These are phyloP conservation scores for Prunus armeniaca DNA, from an alignment of 306 rosid species.

Conservation along the genomic window DNA sequence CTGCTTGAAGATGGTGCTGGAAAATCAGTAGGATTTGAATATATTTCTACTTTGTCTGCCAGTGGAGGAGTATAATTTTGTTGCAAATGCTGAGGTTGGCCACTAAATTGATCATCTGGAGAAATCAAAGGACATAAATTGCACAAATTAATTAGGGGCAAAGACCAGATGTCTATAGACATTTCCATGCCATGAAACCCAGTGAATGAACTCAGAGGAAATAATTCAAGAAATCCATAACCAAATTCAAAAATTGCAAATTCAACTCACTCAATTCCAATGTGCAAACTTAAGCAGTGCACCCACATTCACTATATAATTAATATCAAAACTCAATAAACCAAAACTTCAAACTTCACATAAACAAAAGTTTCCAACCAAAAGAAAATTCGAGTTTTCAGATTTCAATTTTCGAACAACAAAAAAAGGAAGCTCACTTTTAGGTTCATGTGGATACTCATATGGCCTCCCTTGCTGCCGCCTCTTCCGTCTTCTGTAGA, in stretches of 20 bases:
- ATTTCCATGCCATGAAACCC: not conserved
- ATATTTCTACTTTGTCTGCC: conserved; percentile 12
- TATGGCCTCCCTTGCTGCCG: conserved; percentile 10
- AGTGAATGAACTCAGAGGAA: too few relatives aligned
- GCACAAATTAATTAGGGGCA: not conserved
- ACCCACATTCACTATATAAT: too few relatives aligned
- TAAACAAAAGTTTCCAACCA: not conserved
- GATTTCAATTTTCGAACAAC: not conserved
- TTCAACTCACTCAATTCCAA: too few relatives aligned
- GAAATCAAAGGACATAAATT: conserved; percentile 12
- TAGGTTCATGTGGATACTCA: conserved; percentile 15
- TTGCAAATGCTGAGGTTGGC: conserved; percentile 29
- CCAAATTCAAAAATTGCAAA: too few relatives aligned
- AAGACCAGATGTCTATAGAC: not conserved
- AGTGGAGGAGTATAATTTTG: conserved; percentile 18
- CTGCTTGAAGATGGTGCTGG: conserved; percentile 16
- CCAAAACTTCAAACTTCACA: not conserved
- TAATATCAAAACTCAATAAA: not conserved
- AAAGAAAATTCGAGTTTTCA: not conserved
- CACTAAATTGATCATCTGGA: conserved; percentile 40
- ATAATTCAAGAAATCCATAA: too few relatives aligned
- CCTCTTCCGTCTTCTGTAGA: conserved; percentile 23
- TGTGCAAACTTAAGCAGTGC: too few relatives aligned
- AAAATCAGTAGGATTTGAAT: conserved; percentile 20
- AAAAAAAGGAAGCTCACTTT: conserved; percentile 15